Conservation (phyloP, 768 basidiomycete species). For the Hericium coralloides region DNA sequence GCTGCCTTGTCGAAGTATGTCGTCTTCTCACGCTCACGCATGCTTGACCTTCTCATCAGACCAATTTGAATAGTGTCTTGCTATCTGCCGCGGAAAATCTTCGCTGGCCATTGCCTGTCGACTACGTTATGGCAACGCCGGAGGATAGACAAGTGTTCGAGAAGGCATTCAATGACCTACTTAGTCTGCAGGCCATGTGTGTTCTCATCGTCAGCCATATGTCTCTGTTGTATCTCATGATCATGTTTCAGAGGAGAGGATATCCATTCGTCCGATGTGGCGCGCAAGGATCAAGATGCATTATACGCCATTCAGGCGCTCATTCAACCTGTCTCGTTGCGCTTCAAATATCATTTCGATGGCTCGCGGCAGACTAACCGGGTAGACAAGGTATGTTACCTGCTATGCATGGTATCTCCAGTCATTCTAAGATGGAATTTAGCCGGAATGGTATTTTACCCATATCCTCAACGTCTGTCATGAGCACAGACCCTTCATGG, state of each 20-base stretch:
- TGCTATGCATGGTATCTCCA: not conserved
- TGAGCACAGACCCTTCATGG: constrained; percentile 79
- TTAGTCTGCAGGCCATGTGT: constrained; percentile 72
- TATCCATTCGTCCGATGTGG: constrained; percentile 22
- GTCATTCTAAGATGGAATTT: not conserved
- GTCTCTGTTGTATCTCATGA: not conserved
- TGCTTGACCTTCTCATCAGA: constrained; percentile 3
- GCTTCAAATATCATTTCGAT: constrained; percentile 96
- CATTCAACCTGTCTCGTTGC: constrained; percentile 69
- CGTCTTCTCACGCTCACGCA: not conserved
- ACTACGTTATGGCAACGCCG: constrained; percentile 43
- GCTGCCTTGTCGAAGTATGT: constrained; percentile 47
- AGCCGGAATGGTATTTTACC: constrained; percentile 98
- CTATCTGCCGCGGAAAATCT: constrained; percentile 59
- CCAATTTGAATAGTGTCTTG: constrained; percentile 39
- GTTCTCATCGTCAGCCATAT: constrained; percentile 18
- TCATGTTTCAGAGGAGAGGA: constrained; percentile 38
- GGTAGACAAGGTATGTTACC: constrained; percentile 67
- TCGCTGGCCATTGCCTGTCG: constrained; percentile 76
- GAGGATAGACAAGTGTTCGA: constrained; percentile 63
- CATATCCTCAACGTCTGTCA: constrained; percentile 83
- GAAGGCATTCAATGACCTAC: constrained; percentile 63
- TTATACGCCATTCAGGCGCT: constrained; percentile 83
- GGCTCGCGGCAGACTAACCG: constrained; percentile 80
- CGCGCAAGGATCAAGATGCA: constrained; percentile 37